phyloP scores from a whole-genome alignment of 371 early-diverging fungal genomes.

The Nosema bombycis region DNA sequence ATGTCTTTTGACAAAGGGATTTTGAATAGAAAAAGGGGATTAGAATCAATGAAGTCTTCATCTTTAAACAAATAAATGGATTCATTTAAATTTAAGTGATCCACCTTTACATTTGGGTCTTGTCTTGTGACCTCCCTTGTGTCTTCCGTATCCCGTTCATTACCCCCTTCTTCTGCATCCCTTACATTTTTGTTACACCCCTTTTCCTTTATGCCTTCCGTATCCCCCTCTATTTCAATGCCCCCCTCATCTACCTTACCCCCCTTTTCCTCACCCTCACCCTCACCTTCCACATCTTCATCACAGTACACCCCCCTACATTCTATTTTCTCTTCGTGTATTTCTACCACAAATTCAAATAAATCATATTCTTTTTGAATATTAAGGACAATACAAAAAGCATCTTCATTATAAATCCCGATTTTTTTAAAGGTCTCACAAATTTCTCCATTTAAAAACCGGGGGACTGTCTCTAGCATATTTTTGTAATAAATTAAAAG shows the following conservation, averaged over 20 bases:
- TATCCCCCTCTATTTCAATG: background rate
- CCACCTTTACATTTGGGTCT: too few species aligned
- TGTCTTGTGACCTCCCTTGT: too few species aligned
- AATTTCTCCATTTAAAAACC: constrained; percentile 9
- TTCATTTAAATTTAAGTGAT: background rate
- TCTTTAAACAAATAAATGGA: background rate
- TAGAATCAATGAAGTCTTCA: background rate
- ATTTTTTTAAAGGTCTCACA: constrained; percentile 26
- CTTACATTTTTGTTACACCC: background rate
- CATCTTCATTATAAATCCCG: constrained; percentile 8
- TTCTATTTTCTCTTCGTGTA: constrained; percentile 2
- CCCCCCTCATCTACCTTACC: constrained; percentile 1
- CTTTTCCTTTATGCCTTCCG: background rate
- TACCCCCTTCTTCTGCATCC: background rate
- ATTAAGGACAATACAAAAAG: constrained; percentile 19
- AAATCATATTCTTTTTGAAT: constrained; percentile 37
- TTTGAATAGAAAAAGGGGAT: background rate
- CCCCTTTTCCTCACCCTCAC: background rate
- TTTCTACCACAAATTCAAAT: constrained; percentile 31
- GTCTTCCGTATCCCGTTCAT: background rate
- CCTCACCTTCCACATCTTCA: background rate
- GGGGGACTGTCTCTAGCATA: background rate
- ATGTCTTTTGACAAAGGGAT: background rate
- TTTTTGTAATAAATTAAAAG: background rate
- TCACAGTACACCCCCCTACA: constrained; percentile 11